A percentile compares a stretch with the other conserved stretches of the same genome.
Evolutionary conservation across 192 early-diverging fungal species (phyloP).

Genomic region (Backusella australiensis): DNA sequence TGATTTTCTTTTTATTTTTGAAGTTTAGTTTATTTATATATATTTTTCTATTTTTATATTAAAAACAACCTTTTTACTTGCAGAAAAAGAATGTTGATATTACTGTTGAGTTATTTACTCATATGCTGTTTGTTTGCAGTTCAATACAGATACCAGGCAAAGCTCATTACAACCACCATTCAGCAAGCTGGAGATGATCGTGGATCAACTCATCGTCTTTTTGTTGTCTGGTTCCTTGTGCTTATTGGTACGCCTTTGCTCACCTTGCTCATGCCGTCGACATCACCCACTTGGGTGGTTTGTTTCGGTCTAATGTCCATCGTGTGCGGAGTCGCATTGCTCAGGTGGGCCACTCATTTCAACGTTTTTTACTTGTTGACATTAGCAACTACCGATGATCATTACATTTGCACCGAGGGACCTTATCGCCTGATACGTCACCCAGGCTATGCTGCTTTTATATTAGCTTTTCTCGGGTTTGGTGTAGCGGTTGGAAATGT

Average conservation of each 20-base stretch:
- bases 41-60: background rate
- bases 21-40: background rate
- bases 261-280: no score
- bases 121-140: background rate
- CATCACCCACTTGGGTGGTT: background rate
- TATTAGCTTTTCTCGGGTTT: slow-evolving; percentile 31
- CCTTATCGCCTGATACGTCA: slow-evolving; percentile 37
- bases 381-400: slow-evolving; percentile 22
- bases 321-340: slow-evolving; percentile 16
- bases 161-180: background rate
- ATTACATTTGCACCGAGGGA: slow-evolving; percentile 24
- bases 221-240: background rate
- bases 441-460: slow-evolving; percentile 27
- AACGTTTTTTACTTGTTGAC: slow-evolving; percentile 34
- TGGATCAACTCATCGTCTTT: slow-evolving; percentile 12
- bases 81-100: background rate
- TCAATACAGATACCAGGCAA: background rate
- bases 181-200: slow-evolving; percentile 22
- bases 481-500: slow-evolving; percentile 16
- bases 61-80: background rate
- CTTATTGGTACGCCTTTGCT: background rate
- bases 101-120: background rate
- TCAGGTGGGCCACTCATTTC: slow-evolving; percentile 24
- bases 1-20: background rate
- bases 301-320: slow-evolving; percentile 31